These are phyloP conservation scores for Asterionellopsis glacialis DNA, from an alignment of 108 stramenopile genomes.

Conservation along the genomic window DNA sequence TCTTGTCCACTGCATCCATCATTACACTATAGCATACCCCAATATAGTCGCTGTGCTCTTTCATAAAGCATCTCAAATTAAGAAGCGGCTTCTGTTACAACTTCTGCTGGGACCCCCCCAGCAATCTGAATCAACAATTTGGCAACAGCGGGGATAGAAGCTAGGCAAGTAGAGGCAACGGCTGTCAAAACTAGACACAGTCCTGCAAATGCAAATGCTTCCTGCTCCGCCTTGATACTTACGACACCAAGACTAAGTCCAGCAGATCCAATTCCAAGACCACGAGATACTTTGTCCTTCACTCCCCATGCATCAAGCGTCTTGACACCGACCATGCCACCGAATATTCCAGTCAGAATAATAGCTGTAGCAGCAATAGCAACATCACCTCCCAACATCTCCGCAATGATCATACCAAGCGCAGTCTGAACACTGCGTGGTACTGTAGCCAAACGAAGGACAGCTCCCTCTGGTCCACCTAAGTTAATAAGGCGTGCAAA, in stretches of 20 bases:
- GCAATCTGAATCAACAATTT: constrained; percentile 26
- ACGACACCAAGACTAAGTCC: constrained; percentile 49
- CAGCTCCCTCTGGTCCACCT: constrained; percentile 14
- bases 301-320: constrained; percentile 28
- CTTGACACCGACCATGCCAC: constrained; percentile 33
- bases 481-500: constrained; percentile 33
- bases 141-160: constrained; percentile 38
- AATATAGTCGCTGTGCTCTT: too few relatives aligned
- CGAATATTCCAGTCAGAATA: constrained; percentile 47
- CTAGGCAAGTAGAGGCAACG: constrained; percentile 35
- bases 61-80: too few relatives aligned
- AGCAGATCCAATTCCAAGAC: constrained; percentile 49
- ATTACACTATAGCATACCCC: too few relatives aligned
- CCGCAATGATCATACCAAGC: constrained; percentile 41
- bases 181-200: constrained; percentile 50
- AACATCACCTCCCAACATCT: constrained; percentile 41
- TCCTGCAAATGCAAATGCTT: constrained; percentile 58
- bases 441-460: constrained; percentile 33
- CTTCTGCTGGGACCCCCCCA: constrained; percentile 9
- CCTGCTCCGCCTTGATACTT: constrained; percentile 40
- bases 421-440: constrained; percentile 46
- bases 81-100: too few relatives aligned
- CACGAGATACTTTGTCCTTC: constrained; percentile 41
- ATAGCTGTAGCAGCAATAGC: constrained; percentile 41
- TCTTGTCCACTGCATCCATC: too few relatives aligned